Base-by-base conservation (phyloP, 2,329 filamentous ascomycete genomes). In the Fusarium denticulatum region DNA sequence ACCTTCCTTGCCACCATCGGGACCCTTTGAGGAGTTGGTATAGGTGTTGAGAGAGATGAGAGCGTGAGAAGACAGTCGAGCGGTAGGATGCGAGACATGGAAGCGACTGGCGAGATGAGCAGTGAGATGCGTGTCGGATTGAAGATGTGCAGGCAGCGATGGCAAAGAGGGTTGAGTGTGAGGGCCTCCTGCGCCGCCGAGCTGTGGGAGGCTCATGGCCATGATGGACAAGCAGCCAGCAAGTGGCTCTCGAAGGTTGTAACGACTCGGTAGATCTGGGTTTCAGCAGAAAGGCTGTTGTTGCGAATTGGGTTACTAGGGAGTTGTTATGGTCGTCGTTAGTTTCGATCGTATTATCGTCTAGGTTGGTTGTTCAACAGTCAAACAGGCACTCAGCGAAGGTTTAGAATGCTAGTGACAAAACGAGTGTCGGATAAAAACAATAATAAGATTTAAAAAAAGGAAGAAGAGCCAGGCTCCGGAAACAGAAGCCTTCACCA, bases 11-110 rank as follows among this genome's bases (percentile, higher is more conserved):
- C 90, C 92, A 75, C 96, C 96, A 93, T 98, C 94, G 8, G 93
- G 90, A 28, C 95, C 96, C 80, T 95, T 95, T 61, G 92, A 89
- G 2, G 96, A 96, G 16, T 94, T 94, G 16, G 94, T 96, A 82
- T 97, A 98, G 26, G 95, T 99, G 85, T 99, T 99, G 73, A 99
- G 87, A 59, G 94, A 93, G 79, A 99, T 92, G 76, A 98, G 88
- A 55, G 93, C 96, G 81, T 98, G 95, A 2, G 95, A 97, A 2
- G 95, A 98, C 24, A 99, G 90, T 55, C 91, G 90, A 60, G 96
- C 94, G 2, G 95, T 97, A 15, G 96, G 95, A 67, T 96, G 86
- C 60, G 94, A 93, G 60, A 97, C 93, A 85, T 99, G 96, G 83
- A 97, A 99, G 60, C 96, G 94, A 82, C 90, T 94, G 77, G 93